Evolutionary conservation across 208 protist species (phyloP), one percentile per base, ranked within the genome.

Genomic region (Crithidia bombi): DNA sequence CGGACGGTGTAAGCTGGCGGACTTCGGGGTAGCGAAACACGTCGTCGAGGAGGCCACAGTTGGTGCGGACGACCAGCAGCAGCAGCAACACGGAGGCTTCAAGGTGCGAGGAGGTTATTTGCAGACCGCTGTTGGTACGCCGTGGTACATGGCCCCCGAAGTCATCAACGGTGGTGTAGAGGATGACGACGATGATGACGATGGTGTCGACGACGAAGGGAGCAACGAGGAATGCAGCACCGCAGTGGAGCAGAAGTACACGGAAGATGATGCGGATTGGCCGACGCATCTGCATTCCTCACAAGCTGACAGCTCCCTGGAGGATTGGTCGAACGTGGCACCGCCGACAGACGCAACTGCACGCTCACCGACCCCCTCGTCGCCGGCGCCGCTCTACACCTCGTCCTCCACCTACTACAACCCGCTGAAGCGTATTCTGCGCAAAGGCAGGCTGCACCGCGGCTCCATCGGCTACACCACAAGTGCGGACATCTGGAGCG

Each of bases 111-210:
- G 43, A 15, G 26, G 59, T 19, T 79, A 80, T 47, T 86, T 95
- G 82, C 72, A 85, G 54, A 95, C 90, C 21, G 83, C 84, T 7
- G 89, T 92, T 35, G 94, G 94, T 33, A 98, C 94, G 36, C 90
- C 92, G 46, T 95, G 85, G 87, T 97, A 95, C 75, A 98, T 98
- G 89, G 91, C 94, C 2, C 94, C 94, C 1, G 94, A 98, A 69
- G 89, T 97, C 2, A 84, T 97, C 17, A 77, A 81, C 52, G 86
- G 85, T 15, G 81, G 73, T 14, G 72, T 62, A 0, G 75, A 81
- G 0, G 82, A 85, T 2, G 79, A 89, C 5, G 65, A 77, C 15
- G 80, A 85, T 0, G 71, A 72, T 12, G 75, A 74, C 14, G 57
- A 63, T 11, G 64, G 36, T 50, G 4, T 41, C n/a, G 0, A 57